These are phyloP conservation scores for Eucalyptus cloeziana DNA, from an alignment of 345 rosid species.

Conservation along the genomic window DNA sequence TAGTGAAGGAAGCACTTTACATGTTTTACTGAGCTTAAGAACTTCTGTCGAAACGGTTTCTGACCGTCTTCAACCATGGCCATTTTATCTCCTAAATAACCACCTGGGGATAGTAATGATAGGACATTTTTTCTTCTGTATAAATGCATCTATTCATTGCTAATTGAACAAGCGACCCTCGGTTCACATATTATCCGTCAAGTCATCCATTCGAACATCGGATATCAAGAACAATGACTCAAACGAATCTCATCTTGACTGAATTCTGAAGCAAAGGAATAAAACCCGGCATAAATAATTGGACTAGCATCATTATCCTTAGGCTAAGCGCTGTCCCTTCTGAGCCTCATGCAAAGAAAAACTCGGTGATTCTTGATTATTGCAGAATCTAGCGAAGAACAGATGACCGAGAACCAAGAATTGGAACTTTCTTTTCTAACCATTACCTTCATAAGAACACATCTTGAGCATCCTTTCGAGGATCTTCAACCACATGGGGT, in stretches of 20 bases:
- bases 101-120: not conserved
- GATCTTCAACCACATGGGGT: conserved; percentile 84
- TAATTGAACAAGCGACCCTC: not conserved
- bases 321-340: not conserved
- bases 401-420: not conserved
- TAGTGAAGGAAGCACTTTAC: not conserved
- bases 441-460: conserved; percentile 77
- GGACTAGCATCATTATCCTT: not conserved
- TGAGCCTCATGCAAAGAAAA: not conserved
- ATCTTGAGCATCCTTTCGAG: conserved; percentile 97
- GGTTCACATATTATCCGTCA: not conserved
- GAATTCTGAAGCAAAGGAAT: not conserved
- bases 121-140: not conserved
- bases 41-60: not conserved
- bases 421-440: not conserved
- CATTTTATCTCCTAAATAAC: not conserved
- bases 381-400: not conserved
- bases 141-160: not conserved
- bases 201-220: not conserved
- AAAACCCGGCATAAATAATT: not conserved
- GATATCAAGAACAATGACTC: not conserved
- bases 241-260: not conserved
- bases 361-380: not conserved
- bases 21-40: not conserved
- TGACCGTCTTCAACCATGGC: not conserved